phyloP scores from a whole-genome alignment of 2,329 filamentous ascomycete genomes.

The Alternaria gaisen region DNA sequence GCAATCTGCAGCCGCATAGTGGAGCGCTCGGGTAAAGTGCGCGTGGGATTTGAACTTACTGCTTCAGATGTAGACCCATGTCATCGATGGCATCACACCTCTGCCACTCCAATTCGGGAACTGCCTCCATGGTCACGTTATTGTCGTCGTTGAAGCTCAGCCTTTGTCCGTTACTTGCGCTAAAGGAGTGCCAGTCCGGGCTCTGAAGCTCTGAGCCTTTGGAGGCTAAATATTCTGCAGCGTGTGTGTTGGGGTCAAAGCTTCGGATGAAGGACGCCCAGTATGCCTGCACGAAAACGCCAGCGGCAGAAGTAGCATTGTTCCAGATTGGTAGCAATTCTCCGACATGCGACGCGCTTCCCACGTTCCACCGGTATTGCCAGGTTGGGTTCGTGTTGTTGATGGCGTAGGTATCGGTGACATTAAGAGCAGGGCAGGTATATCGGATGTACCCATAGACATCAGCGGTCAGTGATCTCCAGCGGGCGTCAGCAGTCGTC shows the following conservation, averaged over 20 bases:
- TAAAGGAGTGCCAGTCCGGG: conserved; percentile 41
- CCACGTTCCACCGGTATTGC: conserved; percentile 61
- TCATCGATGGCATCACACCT: conserved; percentile 36
- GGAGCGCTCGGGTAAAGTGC: not conserved
- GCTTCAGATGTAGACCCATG: conserved; percentile 40
- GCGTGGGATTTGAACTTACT: conserved; percentile 33
- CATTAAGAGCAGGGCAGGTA: conserved; percentile 56
- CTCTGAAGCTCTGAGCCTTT: conserved; percentile 28
- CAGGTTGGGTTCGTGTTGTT: conserved; percentile 48
- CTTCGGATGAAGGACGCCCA: conserved; percentile 56
- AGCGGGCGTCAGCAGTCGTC: conserved; percentile 34
- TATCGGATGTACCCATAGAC: conserved; percentile 61
- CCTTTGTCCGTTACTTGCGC: conserved; percentile 28
- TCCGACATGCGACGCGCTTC: conserved; percentile 49
- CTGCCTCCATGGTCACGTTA: conserved; percentile 41
- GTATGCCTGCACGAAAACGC: conserved; percentile 50
- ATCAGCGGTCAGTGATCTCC: conserved; percentile 51
- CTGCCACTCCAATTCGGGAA: conserved; percentile 30
- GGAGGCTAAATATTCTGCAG: conserved; percentile 28
- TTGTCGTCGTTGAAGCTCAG: conserved; percentile 41
- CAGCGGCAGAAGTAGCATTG: conserved; percentile 41
- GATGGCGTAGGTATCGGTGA: conserved; percentile 48
- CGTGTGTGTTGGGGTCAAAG: conserved; percentile 52
- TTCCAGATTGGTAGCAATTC: conserved; percentile 53
- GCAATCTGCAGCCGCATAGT: not conserved